phyloP scores from a whole-genome alignment of 345 rosid species.

The Geranium rotundifolium region DNA sequence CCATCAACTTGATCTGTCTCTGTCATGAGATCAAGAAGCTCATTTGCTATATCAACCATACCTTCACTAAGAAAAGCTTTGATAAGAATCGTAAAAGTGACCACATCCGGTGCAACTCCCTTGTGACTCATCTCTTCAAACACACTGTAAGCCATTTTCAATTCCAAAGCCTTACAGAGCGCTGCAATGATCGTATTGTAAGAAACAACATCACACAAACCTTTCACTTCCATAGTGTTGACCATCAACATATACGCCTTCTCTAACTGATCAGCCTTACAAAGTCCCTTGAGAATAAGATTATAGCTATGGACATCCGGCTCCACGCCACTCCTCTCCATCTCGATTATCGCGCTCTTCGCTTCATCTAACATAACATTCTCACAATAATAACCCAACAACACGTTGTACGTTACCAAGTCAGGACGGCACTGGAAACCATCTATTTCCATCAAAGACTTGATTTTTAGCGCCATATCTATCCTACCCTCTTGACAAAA shows the following conservation, averaged over 20 bases:
- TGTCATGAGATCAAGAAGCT: constrained; percentile 63
- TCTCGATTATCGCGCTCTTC: constrained; percentile 41
- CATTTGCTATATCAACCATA: constrained; percentile 41
- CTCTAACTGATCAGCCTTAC: constrained; percentile 36
- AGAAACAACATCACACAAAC: constrained; percentile 51
- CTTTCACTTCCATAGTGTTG: constrained; percentile 50
- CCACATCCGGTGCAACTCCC: constrained; percentile 58
- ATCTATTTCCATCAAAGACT: constrained; percentile 58
- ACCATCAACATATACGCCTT: constrained; percentile 42
- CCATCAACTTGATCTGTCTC: constrained; percentile 17
- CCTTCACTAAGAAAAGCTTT: constrained; percentile 61
- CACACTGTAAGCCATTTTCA: constrained; percentile 43
- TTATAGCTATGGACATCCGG: constrained; percentile 81
- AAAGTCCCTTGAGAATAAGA: constrained; percentile 63
- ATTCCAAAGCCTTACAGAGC: background rate
- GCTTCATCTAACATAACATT: constrained; percentile 52
- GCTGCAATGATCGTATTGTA: constrained; percentile 26
- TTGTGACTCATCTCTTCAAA: constrained; percentile 60
- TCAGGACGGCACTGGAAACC: constrained; percentile 43
- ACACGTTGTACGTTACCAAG: constrained; percentile 66
- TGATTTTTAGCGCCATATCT: constrained; percentile 64
- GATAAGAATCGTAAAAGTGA: constrained; percentile 66
- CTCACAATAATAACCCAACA: constrained; percentile 65
- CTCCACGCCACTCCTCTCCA: constrained; percentile 62
- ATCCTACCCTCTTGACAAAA: constrained; percentile 65